Evolutionary conservation across 2,329 filamentous ascomycete genomes (phyloP), one percentile per base, ranked within the genome.

Genomic region (Aspergillus sp.): DNA sequence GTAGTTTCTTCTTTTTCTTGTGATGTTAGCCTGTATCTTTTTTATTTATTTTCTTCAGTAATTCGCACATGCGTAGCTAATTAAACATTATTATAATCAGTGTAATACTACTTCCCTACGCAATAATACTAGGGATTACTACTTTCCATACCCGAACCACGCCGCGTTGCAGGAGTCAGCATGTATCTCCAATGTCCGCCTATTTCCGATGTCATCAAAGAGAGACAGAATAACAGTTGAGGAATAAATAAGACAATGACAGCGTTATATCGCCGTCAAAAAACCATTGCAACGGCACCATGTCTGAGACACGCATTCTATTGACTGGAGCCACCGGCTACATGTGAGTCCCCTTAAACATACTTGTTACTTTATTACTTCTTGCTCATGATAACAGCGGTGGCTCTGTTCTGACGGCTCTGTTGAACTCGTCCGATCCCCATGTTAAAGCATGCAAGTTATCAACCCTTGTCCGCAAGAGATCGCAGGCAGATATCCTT

Each of bases 281-380:
- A 21, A 21, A 0, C 3, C 21, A 21, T 4, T 21, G 21, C 21
- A 21, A 3, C 21, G 21, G 3, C 1, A 21, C 1, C 21, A 21
- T 21, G 37, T 11, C 37, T 17, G 37, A 40, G 2, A 49, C 45
- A 3, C 46, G 27, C 33, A n/a, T 55, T 17, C 52, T 55, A 17
- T 15, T 55, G 3, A 55, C 52, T 14, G 52, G 52, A 14, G 52
- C 52, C n/a, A 55, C 52, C 6, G 52, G 52, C 4, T 55, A 43
- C 19, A 55, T 55, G 50, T 53, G 33, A 17, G 50, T 23, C 1
- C 2, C 4, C 17, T 19, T 8, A 6, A 17, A 31, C 9, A 31
- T 31, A 31, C 27, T 17, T 40, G 12, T 8, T 14, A n/a, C 48
- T 17, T 27, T 52, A 6, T 7, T 17, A 35, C 6, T 14, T 23